Evolutionary conservation across 139 green algal species (phyloP), one percentile per base, ranked within the genome.

Genomic region (Nannochloris sp.): DNA sequence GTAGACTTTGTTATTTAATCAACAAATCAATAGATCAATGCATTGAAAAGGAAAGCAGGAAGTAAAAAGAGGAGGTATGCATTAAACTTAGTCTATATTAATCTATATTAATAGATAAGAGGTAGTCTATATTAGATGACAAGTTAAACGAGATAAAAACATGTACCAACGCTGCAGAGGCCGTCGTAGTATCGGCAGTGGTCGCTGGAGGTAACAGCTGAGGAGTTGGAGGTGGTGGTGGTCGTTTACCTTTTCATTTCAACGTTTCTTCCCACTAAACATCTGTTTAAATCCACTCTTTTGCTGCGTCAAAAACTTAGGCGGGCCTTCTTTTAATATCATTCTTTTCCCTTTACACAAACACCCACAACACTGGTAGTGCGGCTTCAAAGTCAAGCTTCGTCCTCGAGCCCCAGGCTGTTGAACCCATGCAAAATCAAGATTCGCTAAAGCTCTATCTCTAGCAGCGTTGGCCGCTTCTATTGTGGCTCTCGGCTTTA

Each of bases 391-490:
- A 4, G 51, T n/a, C 33, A 65, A 19, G 14, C n/a, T 54, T 23
- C 34, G 33, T 7, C 19, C 34, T 23, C 32, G 4, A 38, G 9
- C 27, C 4, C 29, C 12, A 25, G 14, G 15, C 37, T 64, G 33
- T 37, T 53, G 25, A 13, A 54, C 13, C 59, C 59, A 65, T 19
- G 59, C 59, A 38, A 54, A 65, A 36, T 65, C 59, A 38, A 32
- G 51, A 15, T 53, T 65, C 4, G 37, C 34, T 9, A 65, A 37
- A 14, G 51, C 51, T 35, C 35, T 38, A n/a, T 54, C 33, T 54
- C 24, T 19, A 7, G 25, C 39, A 4, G 15, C 32, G 14, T 65
- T 25, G 7, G 59, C 59, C 27, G 37, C 39, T 5, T 54, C 59
- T 32, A 46, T n/a, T 14, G 6, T 65, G 10, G 33, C 23, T 13